phyloP scores from a whole-genome alignment of 176 grass and related monocot species.

The Aegilops tauschii region DNA sequence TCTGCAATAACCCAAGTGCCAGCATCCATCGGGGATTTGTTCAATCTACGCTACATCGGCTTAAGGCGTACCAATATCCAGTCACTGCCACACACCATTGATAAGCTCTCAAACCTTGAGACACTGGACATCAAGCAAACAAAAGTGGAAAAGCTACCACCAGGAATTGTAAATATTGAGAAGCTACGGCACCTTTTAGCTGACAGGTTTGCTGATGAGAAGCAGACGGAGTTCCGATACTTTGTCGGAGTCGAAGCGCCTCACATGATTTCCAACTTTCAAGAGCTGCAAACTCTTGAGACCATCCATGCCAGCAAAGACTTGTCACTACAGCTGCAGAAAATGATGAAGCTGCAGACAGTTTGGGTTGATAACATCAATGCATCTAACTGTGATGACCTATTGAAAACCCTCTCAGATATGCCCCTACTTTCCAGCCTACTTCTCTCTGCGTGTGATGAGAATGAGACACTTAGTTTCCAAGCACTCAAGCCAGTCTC shows the following conservation, averaged over 20 bases:
- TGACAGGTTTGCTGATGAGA: not conserved
- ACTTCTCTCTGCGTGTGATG: slow-evolving; percentile 10
- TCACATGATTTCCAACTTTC: not conserved
- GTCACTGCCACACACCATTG: too few relatives aligned
- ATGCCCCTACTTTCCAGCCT: slow-evolving; percentile 19
- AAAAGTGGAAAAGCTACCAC: too few relatives aligned
- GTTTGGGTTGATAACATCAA: slow-evolving; percentile 19
- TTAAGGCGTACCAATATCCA: too few relatives aligned
- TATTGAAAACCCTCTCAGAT: slow-evolving; percentile 24
- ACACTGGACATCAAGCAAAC: too few relatives aligned
- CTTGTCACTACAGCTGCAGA: slow-evolving; percentile 18
- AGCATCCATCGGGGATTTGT: too few relatives aligned
- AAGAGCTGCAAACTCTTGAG: slow-evolving; percentile 28
- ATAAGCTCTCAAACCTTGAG: too few relatives aligned
- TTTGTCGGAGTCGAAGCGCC: not conserved
- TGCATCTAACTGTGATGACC: slow-evolving; percentile 8
- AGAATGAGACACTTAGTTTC: slow-evolving; percentile 31
- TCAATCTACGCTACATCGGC: too few relatives aligned
- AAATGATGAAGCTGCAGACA: slow-evolving; percentile 25
- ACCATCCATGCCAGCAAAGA: slow-evolving; percentile 10
- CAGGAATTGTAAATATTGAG: too few relatives aligned
- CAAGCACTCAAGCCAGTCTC: not conserved
- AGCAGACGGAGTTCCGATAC: not conserved
- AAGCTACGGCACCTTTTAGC: slow-evolving; percentile 30
- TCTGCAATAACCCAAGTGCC: too few relatives aligned